These are phyloP conservation scores for Annulohypoxylon maeteangense DNA, from an alignment of 495 filamentous ascomycete genomes.

Conservation along the genomic window DNA sequence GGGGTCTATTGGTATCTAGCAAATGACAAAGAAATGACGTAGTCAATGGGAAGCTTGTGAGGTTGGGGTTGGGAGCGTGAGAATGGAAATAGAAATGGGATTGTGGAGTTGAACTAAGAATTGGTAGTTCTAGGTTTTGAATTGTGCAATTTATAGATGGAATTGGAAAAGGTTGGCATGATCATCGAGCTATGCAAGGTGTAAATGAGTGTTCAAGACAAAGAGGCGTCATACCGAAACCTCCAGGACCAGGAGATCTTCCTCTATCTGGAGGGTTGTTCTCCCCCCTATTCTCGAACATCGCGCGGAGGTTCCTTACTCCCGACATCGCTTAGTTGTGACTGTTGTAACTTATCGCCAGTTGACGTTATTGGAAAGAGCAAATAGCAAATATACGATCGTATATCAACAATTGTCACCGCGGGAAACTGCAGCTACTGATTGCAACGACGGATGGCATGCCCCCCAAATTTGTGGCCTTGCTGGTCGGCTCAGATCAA, in stretches of 20 bases:
- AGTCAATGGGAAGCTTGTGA: constrained; percentile 15
- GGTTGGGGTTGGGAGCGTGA: not conserved
- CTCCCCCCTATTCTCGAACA: constrained; percentile 81
- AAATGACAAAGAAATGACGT: constrained; percentile 26
- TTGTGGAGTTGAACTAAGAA: constrained; percentile 19
- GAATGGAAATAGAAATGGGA: constrained; percentile 23
- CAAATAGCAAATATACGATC: constrained; percentile 31
- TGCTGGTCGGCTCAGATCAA: not conserved
- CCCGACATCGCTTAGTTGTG: constrained; percentile 56
- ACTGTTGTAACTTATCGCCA: constrained; percentile 41
- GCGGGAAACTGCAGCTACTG: constrained; percentile 39
- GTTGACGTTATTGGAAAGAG: constrained; percentile 8
- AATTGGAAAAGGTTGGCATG: not conserved
- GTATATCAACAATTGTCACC: constrained; percentile 41
- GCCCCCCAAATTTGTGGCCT: constrained; percentile 20
- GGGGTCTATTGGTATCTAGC: constrained; percentile 11
- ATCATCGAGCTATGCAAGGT: not conserved
- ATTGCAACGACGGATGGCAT: constrained; percentile 35
- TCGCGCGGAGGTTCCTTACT: constrained; percentile 79
- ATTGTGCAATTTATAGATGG: constrained; percentile 1
- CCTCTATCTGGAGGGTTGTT: constrained; percentile 76
- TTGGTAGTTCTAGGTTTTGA: constrained; percentile 8
- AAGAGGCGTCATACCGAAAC: constrained; percentile 44
- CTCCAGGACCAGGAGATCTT: constrained; percentile 68
- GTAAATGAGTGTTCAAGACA: constrained; percentile 13